These are phyloP conservation scores for Glebionis coronaria DNA, from an alignment of 129 eudicot genomes.

Conservation along the genomic window DNA sequence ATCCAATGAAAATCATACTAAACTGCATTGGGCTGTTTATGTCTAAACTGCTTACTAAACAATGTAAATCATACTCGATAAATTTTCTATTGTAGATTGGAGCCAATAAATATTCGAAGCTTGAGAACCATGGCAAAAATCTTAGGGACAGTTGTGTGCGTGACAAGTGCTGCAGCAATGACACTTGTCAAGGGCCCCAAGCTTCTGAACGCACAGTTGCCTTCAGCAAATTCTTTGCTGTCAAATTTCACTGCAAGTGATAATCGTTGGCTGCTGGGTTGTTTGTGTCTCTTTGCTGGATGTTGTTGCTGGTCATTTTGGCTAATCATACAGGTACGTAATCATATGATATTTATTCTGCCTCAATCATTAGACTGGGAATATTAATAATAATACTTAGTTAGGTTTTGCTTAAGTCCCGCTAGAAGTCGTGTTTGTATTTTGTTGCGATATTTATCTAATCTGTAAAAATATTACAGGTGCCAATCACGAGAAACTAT, in stretches of 20 bases:
- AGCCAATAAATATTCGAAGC: conserved; percentile 57
- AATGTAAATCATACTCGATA: not conserved
- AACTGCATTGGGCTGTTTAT: no score
- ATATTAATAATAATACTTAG: no score
- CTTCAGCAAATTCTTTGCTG: conserved; percentile 33
- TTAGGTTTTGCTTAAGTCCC: no score
- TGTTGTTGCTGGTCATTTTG: conserved; percentile 78
- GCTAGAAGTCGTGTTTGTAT: no score
- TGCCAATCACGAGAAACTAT: conserved; percentile 42
- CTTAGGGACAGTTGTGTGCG: conserved; percentile 64
- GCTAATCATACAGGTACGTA: conserved; percentile 76
- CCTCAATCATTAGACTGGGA: not conserved
- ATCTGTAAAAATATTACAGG: conserved; percentile 41
- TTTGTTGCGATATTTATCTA: not conserved
- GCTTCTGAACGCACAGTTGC: conserved; percentile 44
- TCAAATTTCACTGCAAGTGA: conserved; percentile 21
- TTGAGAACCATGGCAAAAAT: conserved; percentile 68
- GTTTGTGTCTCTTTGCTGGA: conserved; percentile 64
- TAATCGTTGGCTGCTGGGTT: conserved; percentile 69
- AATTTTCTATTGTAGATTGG: conserved; percentile 36
- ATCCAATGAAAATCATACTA: not conserved
- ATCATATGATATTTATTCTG: not conserved
- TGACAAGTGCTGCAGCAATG: conserved; percentile 68
- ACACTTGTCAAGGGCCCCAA: conserved; percentile 77
- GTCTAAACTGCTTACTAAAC: not conserved